Conservation (phyloP, 495 filamentous ascomycete genomes). For the Aspergillus egyptiacus region DNA sequence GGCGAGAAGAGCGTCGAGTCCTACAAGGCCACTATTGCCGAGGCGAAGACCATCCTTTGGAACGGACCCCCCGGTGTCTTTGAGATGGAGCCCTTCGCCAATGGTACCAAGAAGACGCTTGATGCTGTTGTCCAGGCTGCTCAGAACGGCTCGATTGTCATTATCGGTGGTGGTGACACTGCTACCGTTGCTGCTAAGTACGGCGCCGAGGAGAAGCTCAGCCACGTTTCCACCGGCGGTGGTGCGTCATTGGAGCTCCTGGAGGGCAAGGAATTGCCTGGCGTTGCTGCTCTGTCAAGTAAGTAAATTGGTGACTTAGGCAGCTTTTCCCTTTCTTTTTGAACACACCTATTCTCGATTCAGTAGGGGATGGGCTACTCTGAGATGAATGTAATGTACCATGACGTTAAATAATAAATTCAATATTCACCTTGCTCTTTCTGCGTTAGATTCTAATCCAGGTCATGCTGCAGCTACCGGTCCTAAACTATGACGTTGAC, state of each 20-base stretch:
- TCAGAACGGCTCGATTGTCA: slow-evolving; percentile 80
- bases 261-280: slow-evolving; percentile 95
- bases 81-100: slow-evolving; percentile 90
- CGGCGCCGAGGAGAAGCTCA: slow-evolving; percentile 88
- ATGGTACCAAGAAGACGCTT: slow-evolving; percentile 82
- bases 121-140: slow-evolving; percentile 78
- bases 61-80: slow-evolving; percentile 97
- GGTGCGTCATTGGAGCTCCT: slow-evolving; percentile 93
- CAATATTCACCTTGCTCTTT: slow-evolving; percentile 11
- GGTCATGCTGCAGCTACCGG: slow-evolving; percentile 21
- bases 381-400: slow-evolving; percentile 28
- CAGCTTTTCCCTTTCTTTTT: background rate
- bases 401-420: slow-evolving; percentile 49
- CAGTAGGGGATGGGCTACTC: background rate
- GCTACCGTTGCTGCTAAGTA: slow-evolving; percentile 98
- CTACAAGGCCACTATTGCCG: slow-evolving; percentile 76
- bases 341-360: background rate
- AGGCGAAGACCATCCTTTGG: slow-evolving; percentile 97
- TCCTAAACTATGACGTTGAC: slow-evolving; percentile 20
- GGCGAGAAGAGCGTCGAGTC: slow-evolving; percentile 80
- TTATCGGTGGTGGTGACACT: slow-evolving; percentile 97
- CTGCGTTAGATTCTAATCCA: slow-evolving; percentile 15
- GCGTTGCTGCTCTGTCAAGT: slow-evolving; percentile 90
- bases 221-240: slow-evolving; percentile 95
- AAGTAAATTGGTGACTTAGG: slow-evolving; percentile 45